These are phyloP conservation scores for Fusarium fujikuroi DNA, from an alignment of 2,329 filamentous ascomycete genomes.

Conservation along the genomic window DNA sequence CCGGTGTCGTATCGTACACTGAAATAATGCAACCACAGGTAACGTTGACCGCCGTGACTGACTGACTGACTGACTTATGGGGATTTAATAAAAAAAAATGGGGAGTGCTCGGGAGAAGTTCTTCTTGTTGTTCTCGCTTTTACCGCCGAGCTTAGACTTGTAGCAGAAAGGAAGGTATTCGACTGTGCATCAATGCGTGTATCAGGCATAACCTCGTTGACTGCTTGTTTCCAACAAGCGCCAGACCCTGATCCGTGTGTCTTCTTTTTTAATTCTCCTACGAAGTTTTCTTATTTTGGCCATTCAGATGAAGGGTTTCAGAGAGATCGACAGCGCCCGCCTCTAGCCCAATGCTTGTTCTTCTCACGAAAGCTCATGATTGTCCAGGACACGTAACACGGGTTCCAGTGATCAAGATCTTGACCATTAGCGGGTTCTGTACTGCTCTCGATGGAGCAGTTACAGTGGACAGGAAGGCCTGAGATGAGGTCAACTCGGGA, in stretches of 20 bases:
- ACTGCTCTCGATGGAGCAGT: neutral
- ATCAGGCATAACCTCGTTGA: slow-evolving; percentile 14
- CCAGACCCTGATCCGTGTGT: slow-evolving; percentile 32
- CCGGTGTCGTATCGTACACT: slow-evolving; percentile 1
- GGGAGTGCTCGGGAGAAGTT: neutral
- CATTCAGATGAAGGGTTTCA: slow-evolving; percentile 25
- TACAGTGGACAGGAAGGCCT: slow-evolving; percentile 5
- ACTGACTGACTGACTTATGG: slow-evolving; percentile 6
- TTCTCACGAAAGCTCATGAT: neutral
- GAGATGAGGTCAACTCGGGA: slow-evolving; percentile 38
- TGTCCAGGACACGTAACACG: slow-evolving; percentile 14
- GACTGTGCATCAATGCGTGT: slow-evolving; percentile 28
- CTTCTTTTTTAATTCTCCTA: neutral
- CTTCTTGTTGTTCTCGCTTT: neutral
- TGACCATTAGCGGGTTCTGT: neutral
- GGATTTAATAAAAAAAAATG: neutral
- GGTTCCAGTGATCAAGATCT: slow-evolving; percentile 3
- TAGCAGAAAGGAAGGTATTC: slow-evolving; percentile 3
- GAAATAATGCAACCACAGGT: slow-evolving; percentile 3
- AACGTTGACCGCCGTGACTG: slow-evolving; percentile 6
- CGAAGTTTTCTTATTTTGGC: slow-evolving; percentile 4
- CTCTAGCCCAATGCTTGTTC: slow-evolving; percentile 13
- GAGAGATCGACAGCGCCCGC: slow-evolving; percentile 20
- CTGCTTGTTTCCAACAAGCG: slow-evolving; percentile 10
- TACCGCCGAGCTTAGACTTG: slow-evolving; percentile 31